phyloP scores from a whole-genome alignment of 2,329 filamentous ascomycete species.

The Fusarium sp. region DNA sequence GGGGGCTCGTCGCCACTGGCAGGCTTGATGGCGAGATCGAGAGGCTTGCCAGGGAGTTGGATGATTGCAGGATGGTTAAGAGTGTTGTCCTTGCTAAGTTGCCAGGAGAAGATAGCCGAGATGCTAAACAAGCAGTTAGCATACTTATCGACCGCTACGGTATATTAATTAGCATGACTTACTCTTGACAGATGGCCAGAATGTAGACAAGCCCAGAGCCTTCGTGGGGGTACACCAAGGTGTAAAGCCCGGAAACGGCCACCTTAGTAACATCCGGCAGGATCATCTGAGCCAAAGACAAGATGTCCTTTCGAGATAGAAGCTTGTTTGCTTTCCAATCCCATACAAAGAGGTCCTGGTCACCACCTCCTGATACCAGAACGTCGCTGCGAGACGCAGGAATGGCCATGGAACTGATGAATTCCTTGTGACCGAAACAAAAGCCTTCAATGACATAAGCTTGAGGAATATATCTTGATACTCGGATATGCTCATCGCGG shows the following conservation, averaged over 20 bases:
- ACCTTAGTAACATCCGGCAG: constrained; percentile 52
- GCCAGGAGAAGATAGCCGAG: constrained; percentile 72
- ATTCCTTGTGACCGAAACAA: constrained; percentile 88
- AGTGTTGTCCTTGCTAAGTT: constrained; percentile 57
- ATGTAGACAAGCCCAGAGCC: constrained; percentile 49
- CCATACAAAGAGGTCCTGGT: constrained; percentile 82
- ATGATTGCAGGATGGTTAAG: constrained; percentile 60
- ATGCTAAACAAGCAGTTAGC: constrained; percentile 51
- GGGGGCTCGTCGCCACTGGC: constrained; percentile 34
- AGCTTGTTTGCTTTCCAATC: constrained; percentile 72
- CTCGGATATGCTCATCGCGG: constrained; percentile 79
- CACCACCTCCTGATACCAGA: constrained; percentile 87
- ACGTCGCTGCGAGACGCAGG: constrained; percentile 64
- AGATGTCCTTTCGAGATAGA: constrained; percentile 63
- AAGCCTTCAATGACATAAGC: constrained; percentile 88
- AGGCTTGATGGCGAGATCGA: constrained; percentile 59
- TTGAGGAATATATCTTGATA: constrained; percentile 83
- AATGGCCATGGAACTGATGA: constrained; percentile 80
- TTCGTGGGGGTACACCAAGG: constrained; percentile 47
- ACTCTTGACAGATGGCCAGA: constrained; percentile 67
- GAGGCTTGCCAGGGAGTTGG: constrained; percentile 69
- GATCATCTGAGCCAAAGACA: constrained; percentile 53
- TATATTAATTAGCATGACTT: constrained; percentile 41
- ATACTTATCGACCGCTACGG: not conserved
- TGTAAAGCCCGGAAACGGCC: constrained; percentile 57